Evolutionary conservation across 345 rosid genomes (phyloP).

Genomic region (Noccaea bulbosa): DNA sequence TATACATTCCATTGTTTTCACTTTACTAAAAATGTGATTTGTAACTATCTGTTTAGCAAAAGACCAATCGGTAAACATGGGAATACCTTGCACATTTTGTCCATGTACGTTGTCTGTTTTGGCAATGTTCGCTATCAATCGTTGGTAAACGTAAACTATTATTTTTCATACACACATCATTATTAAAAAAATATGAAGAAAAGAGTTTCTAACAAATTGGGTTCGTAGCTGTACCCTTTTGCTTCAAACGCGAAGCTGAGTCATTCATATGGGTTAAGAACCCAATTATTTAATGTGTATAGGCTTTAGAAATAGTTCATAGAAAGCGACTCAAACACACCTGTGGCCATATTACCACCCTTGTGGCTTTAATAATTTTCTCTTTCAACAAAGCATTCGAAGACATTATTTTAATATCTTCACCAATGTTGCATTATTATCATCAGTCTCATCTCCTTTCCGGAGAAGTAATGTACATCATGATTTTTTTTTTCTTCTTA

Average conservation of each 20-base stretch:
- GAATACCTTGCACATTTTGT: not conserved
- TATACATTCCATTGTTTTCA: no score
- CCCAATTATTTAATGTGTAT: not conserved
- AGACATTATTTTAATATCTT: not conserved
- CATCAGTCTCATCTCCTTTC: not conserved
- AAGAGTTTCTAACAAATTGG: not conserved
- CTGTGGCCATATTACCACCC: constrained; percentile 1
- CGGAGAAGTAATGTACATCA: constrained; percentile 6
- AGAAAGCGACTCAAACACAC: constrained; percentile 16
- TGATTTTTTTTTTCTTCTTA: not conserved
- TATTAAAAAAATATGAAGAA: not conserved
- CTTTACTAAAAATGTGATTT: no score
- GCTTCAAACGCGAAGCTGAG: constrained; percentile 5
- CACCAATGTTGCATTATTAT: constrained; percentile 3
- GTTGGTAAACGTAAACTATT: not conserved
- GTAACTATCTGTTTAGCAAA: no score
- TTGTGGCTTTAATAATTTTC: not conserved
- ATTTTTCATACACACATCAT: not conserved
- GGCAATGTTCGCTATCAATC: not conserved
- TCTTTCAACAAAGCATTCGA: not conserved
- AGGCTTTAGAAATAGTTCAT: not conserved
- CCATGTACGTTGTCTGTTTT: not conserved
- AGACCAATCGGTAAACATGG: no score
- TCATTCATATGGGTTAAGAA: constrained; percentile 8
- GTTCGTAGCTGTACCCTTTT: constrained; percentile 22